Conservation (phyloP, 2,329 filamentous ascomycete species). For the Bertia moriformis region DNA sequence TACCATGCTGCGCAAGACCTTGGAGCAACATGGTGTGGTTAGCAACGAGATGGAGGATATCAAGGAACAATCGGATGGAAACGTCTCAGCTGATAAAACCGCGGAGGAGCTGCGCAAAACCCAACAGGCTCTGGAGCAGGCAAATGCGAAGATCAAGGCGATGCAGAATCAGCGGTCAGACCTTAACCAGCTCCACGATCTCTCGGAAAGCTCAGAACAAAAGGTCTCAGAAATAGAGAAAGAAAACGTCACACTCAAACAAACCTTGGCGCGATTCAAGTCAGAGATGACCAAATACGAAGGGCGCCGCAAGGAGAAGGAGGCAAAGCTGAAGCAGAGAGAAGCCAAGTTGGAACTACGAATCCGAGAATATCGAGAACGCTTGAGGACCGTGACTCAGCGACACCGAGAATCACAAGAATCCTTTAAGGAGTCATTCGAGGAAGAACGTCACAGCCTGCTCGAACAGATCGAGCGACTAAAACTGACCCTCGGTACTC, state of each 20-base stretch:
- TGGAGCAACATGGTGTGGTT: constrained; percentile 22
- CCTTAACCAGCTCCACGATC: constrained; percentile 15
- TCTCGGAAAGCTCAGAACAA: constrained; percentile 20
- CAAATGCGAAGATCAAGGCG: constrained; percentile 17
- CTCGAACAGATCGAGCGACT: constrained; percentile 19
- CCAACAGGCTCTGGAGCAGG: constrained; percentile 16
- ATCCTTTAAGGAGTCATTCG: constrained; percentile 13
- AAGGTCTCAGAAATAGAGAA: constrained; percentile 21
- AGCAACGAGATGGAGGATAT: constrained; percentile 8
- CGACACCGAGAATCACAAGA: constrained; percentile 19
- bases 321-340: constrained; percentile 20
- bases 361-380: constrained; percentile 22
- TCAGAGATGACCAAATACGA: constrained; percentile 24
- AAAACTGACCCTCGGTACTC: constrained; percentile 13
- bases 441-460: constrained; percentile 20
- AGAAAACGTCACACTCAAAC: constrained; percentile 22
- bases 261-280: constrained; percentile 21
- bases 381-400: constrained; percentile 15
- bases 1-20: constrained; percentile 15
- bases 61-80: constrained; percentile 6
- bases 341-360: constrained; percentile 20
- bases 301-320: constrained; percentile 22
- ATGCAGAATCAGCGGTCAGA: constrained; percentile 15
- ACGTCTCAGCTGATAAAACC: constrained; percentile 1
- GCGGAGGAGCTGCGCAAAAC: constrained; percentile 13